Base-by-base conservation (phyloP, 768 basidiomycete genomes). In the Auricularia auricula-judae region DNA sequence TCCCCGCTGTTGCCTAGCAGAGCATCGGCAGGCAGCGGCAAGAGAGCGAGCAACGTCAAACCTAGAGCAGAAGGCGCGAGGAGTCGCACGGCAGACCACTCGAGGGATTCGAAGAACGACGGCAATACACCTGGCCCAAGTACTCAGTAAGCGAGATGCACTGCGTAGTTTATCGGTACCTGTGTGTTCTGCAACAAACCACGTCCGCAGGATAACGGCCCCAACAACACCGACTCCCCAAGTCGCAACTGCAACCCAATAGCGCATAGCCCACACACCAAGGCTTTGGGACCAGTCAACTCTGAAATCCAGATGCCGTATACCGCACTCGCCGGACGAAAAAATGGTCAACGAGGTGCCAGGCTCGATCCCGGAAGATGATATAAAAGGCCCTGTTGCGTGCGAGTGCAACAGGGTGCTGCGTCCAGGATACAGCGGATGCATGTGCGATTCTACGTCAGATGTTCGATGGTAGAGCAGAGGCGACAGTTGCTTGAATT, bases 201-300 rank as follows among this genome's bases (percentile, higher is more conserved):
- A 86, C 4, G 79, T 80, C 39, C 79, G 73, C 67, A 82, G 86
- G 23, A 89, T 63, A 0, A 86, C 69, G 16, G 89, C 68, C 3
- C 82, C 77, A 1, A 85, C 82, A n/a, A 91, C 74, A 3, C 89
- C 92, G 2, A 88, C 76, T 2, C 85, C 79, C 88, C 94, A 97
- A 34, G 82, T 81, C 3, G 86, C 77, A 0, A 90, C 69, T 2
- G 86, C 85, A 36, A 84, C 86, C 59, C 87, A 82, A 75, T 92
- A 98, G 29, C 96, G 80, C 18, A 85, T 76, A 1, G 86, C 84
- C 72, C 84, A 81, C 43, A 88, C 80, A 2, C 90, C 91, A 4
- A 91, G 65, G 1, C 87, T 91, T 10, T 82, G 78, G 73, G 79
- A 77, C 84, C 86, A 85, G 71, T 94, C 90, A 5, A 96, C 71